Evolutionary conservation across 1,284 basidiomycete species (phyloP), one percentile per base, ranked within the genome.

Genomic region (Fomitopsis betulina): DNA sequence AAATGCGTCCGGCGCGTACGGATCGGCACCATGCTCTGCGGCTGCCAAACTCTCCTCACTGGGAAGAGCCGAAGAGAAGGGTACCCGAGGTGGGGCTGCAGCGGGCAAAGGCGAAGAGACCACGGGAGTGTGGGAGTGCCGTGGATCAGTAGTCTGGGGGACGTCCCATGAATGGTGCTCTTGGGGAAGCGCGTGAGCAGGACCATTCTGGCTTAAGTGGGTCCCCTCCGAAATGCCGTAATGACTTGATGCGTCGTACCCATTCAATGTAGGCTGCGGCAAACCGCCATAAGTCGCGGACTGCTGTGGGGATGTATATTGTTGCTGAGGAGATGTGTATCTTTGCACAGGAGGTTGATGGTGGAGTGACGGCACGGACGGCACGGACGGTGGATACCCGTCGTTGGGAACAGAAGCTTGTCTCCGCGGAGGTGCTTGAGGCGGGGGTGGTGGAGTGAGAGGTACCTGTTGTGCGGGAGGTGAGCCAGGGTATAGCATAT

Each of bases 401-500:
- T 35, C 49, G 19, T 21, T 51, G 17, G 30, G 25, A 19, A 35
- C 32, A 51, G 49, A 21, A 4, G 49, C n/a, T 37, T 51, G 49
- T 32, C 33, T 51, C n/a, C 49, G 19, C 7, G 45, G 23, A 30
- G 45, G 45, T 2, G 23, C 49, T 13, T n/a, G 49, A 19, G 53
- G 52, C 6, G 47, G 49, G n/a, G 55, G 56, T 10, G 54, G 54
- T 21, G 38, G 45, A 32, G 6, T 23, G 8, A 39, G 12, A 9
- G n/a, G 23, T 13, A 27, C n/a, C 10, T 42, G 40, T 23, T 39
- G 32, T 8, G 21, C 33, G 30, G 60, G 57, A 10, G 70, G 64
- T 33, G 73, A 70, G 40, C 63, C 62, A 33, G 70, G 64, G 25
- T 65, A 65, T 15, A 65, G 57, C 21, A 71, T 63, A 53, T 65